Base-by-base conservation (phyloP, 2,329 filamentous ascomycete species). In the Chrysosporium queenslandicum region DNA sequence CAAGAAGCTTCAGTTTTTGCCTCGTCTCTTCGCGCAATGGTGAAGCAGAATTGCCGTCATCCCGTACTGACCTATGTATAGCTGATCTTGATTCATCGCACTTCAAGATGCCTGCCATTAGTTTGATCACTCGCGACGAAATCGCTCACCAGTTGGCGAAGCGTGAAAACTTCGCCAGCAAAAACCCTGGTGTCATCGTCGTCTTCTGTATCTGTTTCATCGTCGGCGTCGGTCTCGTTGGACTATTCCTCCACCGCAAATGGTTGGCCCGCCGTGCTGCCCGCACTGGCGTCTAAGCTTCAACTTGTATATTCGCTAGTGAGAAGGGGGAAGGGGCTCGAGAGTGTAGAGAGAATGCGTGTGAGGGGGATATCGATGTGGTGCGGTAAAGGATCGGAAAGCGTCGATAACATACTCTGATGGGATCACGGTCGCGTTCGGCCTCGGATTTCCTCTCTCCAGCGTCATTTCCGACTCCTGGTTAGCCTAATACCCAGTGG, bases 141-240 rank as follows among this genome's bases (percentile, higher is more conserved):
- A 36, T 27, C 23, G 29, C 58, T 16, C 55, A 59, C 43, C 65
- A 68, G 48, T 60, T 81, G 56, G 63, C 69, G 62, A 80, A 75
- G 71, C 75, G 74, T 56, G 62, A 64, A 53, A 79, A 81, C 71
- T 83, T 77, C 76, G 78, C 80, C 21, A 59, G 66, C 55, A 61
- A 67, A 29, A 77, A 83, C 61, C 73, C 76, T 41, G 80, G 80
- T 65, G 78, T 82, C 56, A 72, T 83, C 47, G 69, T 82, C 58
- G 80, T 83, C 53, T 80, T 83, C 67, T 73, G 69, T 66, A 79
- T 83, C 59, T 71, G 82, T 64, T 77, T 77, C 61, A 60, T 80
- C 55, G 76, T 83, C 58, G 72, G 56, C 36, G 52, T 75, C 55
- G 74, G 78, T 23, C 63, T 83, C 46, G 56, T 75, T 52, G 59